Evolutionary conservation across 805 yeast genomes (phyloP).

Genomic region (Wickerhamomyces bisporus): DNA sequence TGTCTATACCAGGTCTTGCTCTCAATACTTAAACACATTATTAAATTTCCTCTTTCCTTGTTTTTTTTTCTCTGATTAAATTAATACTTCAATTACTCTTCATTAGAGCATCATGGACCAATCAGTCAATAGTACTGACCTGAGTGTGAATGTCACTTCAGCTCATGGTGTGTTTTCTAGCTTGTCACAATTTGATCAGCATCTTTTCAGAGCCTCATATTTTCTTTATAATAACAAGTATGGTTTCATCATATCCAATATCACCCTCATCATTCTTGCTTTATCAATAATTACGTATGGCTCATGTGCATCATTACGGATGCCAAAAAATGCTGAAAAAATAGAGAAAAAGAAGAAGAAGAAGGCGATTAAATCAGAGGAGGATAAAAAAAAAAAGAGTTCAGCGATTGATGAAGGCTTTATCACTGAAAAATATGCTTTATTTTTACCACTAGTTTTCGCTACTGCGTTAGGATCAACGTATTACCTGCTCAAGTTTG

Average conservation of each 20-base stretch:
- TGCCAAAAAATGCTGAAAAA: conserved; percentile 10
- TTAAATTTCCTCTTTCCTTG: too few relatives aligned
- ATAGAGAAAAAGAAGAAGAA: not conserved
- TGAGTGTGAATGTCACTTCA: not conserved
- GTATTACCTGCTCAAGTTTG: conserved; percentile 31
- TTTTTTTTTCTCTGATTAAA: too few relatives aligned
- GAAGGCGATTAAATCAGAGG: not conserved
- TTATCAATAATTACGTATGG: conserved; percentile 13
- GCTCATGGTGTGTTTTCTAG: not conserved
- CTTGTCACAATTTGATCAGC: not conserved
- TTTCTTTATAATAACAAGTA: not conserved
- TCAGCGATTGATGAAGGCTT: not conserved
- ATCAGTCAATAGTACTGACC: not conserved
- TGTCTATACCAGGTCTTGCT: too few relatives aligned
- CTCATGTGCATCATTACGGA: conserved; percentile 23
- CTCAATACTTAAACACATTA: too few relatives aligned
- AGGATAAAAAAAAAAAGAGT: not conserved
- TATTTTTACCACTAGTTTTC: conserved; percentile 40
- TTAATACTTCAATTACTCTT: too few relatives aligned
- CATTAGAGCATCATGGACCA: too few relatives aligned
- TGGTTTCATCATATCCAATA: not conserved
- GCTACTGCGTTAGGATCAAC: conserved; percentile 33
- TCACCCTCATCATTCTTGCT: not conserved
- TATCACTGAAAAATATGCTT: conserved; percentile 28
- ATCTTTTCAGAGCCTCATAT: not conserved